A percentile compares a stretch with the other conserved stretches of the same genome.
These are phyloP conservation scores for Cyclotella distinguenda DNA, from an alignment of 108 stramenopile species.

Conservation along the genomic window DNA sequence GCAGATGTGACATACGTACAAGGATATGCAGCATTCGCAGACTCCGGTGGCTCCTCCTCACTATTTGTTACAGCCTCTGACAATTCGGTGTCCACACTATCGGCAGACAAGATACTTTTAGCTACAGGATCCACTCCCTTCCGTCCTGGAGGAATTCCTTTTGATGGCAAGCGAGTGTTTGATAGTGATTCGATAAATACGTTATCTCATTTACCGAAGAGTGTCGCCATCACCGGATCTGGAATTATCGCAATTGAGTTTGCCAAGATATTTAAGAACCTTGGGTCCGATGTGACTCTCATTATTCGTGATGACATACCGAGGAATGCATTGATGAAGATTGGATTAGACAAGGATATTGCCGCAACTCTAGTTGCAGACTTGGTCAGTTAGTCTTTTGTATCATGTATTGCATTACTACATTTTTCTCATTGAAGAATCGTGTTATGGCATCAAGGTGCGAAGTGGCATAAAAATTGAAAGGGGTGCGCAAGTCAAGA, in stretches of 20 bases:
- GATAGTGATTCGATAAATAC: slow-evolving; percentile 77
- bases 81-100: slow-evolving; percentile 26
- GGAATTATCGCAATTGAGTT: slow-evolving; percentile 86
- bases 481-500: slow-evolving; percentile 63
- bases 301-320: slow-evolving; percentile 71
- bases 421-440: background rate
- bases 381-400: slow-evolving; percentile 31
- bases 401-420: too few relatives aligned
- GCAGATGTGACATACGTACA: slow-evolving; percentile 61
- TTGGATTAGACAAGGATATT: slow-evolving; percentile 80
- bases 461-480: slow-evolving; percentile 68
- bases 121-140: slow-evolving; percentile 75
- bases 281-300: slow-evolving; percentile 77
- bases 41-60: slow-evolving; percentile 50
- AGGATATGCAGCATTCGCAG: slow-evolving; percentile 65
- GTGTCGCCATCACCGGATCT: slow-evolving; percentile 70
- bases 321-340: slow-evolving; percentile 75
- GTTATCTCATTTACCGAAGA: slow-evolving; percentile 62
- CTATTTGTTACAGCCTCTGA: slow-evolving; percentile 42
- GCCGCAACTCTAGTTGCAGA: slow-evolving; percentile 45
- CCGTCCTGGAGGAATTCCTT: slow-evolving; percentile 69
- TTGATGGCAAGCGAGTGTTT: slow-evolving; percentile 75
- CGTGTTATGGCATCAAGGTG: slow-evolving; percentile 19
- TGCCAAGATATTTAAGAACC: slow-evolving; percentile 79
- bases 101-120: slow-evolving; percentile 58